phyloP scores from a whole-genome alignment of 305 asterid genomes.

The Rubia balearica region DNA sequence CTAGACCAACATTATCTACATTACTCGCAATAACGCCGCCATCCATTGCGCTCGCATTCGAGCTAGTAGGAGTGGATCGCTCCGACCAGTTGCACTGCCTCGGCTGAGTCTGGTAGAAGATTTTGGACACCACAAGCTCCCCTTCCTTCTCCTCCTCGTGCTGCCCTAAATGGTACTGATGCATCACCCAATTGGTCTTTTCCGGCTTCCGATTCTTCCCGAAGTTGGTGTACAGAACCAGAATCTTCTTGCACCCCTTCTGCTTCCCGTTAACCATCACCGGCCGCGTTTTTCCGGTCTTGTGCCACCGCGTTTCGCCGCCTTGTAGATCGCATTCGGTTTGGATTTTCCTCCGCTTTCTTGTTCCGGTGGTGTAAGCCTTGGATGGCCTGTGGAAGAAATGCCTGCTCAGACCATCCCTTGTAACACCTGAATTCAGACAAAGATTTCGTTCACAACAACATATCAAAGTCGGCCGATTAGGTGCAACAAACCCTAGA shows the following conservation, averaged over 20 bases:
- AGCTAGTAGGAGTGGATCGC: conserved; percentile 8
- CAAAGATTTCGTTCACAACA: neutral
- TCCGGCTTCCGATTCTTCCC: conserved; percentile 95
- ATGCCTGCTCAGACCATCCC: conserved; percentile 89
- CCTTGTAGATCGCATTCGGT: conserved; percentile 85
- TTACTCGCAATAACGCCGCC: conserved; percentile 2
- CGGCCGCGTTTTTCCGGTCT: conserved; percentile 95
- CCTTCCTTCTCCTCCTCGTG: conserved; percentile 97
- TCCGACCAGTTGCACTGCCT: conserved; percentile 91
- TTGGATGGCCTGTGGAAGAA: conserved; percentile 98
- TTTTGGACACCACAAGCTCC: conserved; percentile 93
- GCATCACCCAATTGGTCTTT: conserved; percentile 99
- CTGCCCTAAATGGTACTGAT: conserved; percentile 90
- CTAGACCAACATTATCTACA: conserved; percentile 14
- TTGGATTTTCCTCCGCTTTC: conserved; percentile 86
- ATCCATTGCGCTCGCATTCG: conserved; percentile 14
- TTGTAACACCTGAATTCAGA: conserved; percentile 60
- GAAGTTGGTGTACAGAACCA: conserved; percentile 84
- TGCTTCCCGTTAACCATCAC: conserved; percentile 87
- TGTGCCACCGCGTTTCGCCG: conserved; percentile 99
- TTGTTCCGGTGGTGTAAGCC: conserved; percentile 96
- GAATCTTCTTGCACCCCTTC: conserved; percentile 92
- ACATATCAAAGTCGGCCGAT: neutral
- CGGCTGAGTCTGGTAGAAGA: conserved; percentile 96
- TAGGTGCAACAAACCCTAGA: conserved; percentile 61